Evolutionary conservation across 148 eudicot species (phyloP), one percentile per base, ranked within the genome.

Genomic region (Rhododendron mucronatum): DNA sequence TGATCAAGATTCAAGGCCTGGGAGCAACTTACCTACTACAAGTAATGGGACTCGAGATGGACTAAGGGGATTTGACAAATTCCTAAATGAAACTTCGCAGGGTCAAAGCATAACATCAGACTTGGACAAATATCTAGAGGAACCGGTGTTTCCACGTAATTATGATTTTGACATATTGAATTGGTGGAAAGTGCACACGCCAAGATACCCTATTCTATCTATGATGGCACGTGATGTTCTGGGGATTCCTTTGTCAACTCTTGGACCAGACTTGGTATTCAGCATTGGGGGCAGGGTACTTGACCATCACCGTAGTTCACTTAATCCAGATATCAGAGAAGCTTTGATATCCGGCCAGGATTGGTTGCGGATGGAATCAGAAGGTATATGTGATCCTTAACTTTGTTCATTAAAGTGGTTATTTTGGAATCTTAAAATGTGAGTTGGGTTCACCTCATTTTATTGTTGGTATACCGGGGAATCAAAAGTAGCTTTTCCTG

Each of bases 111-210:
- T 86, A 65, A 85, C 88, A 61, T 97, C 98, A 1, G 99, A 97
- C 90, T 89, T 97, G 86, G 98, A 97, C 30, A 97, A 97, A 85
- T 97, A 97, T 85, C 85, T 97, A 82, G 98, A 95, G 90, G 99
- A 97, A 84, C 96, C 96, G 0, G 90, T 95, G 14, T 95, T 95
- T 84, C 99, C 99, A 1, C 96, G 98, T 75, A 93, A 90, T 83
- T 85, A 88, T 87, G 98, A 95, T 86, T 95, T 97, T 84, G 91
- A 91, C 88, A 91, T 97, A 86, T 91, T 95, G 69, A 94, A 92
- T 85, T 97, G 99, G 99, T 97, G 99, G 99, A 97, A 94, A 91
- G 99, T 95, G 83, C 98, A 97, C 88, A 97, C 94, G 7, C 96
- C 98, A 10, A 93, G 98, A 91, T 97, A 95, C 84, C 99, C 99